phyloP scores from a whole-genome alignment of 805 yeast species.

The Candida sphagnicola region DNA sequence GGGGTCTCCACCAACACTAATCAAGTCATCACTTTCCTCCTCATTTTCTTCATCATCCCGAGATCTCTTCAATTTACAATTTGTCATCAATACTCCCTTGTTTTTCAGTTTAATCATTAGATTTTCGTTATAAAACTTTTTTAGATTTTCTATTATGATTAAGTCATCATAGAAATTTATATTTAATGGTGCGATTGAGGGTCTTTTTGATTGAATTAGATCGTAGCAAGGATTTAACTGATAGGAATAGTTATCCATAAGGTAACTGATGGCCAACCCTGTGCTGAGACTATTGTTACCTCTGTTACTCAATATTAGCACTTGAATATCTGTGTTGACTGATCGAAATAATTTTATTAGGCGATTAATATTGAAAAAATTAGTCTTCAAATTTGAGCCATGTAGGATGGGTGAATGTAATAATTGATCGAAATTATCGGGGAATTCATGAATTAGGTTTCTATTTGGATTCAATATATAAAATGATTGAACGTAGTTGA shows the following conservation, averaged over 20 bases:
- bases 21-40: conserved; percentile 12
- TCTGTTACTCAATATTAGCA: conserved; percentile 30
- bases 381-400: conserved; percentile 29
- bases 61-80: conserved; percentile 27
- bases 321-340: conserved; percentile 27
- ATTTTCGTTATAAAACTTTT: conserved; percentile 34
- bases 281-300: conserved; percentile 25
- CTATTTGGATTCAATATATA: conserved; percentile 27
- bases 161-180: conserved; percentile 36
- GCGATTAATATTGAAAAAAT: conserved; percentile 34
- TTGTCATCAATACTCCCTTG: conserved; percentile 20
- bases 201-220: conserved; percentile 16
- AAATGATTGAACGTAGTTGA: conserved; percentile 35
- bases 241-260: conserved; percentile 38
- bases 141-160: conserved; percentile 34
- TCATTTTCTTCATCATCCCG: conserved; percentile 20
- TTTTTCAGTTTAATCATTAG: conserved; percentile 23
- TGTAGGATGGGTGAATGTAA: conserved; percentile 32
- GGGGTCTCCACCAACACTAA: conserved; percentile 3
- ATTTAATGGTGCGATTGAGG: conserved; percentile 20
- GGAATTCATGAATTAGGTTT: conserved; percentile 26
- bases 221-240: conserved; percentile 27
- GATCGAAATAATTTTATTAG: conserved; percentile 29
- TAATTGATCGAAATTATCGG: conserved; percentile 16
- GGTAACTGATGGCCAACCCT: conserved; percentile 29